Base-by-base conservation (phyloP, 2,329 filamentous ascomycete genomes). In the Aspergillus sp. region DNA sequence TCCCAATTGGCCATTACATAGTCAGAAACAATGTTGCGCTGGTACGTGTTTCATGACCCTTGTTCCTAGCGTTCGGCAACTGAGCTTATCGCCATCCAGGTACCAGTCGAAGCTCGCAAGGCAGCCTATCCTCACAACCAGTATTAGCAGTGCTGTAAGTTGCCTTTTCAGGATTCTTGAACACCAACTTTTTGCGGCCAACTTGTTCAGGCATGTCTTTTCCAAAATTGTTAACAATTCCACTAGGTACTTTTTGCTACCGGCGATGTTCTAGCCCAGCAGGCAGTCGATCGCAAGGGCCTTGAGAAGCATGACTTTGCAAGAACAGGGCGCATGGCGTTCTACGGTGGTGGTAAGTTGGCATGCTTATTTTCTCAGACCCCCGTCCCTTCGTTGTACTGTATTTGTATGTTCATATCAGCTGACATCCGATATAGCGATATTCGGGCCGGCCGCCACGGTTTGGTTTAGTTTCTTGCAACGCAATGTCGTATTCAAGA, bases 201-300 rank as follows among this genome's bases (percentile, higher is more conserved):
- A 33, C 30, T 34, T 33, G 20, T 24, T 24, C 34, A 12, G 30
- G 2, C 17, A 2, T 33, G 5, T 17, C 33, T 24, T 8, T 11
- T n/a, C 27, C 24, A 24, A 53, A 33, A 20, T 42, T n/a, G 17
- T n/a, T 44, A 13, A 20, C 17, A 15, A 30, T 40, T 55, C 42
- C 34, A 20, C 12, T 63, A 87, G 84, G 74, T 98, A 59, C 87
- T 99, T 62, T 99, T 98, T 74, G 93, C 89, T 58, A 90, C 92
- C 13, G 95, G 95, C 68, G 95, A 99, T 78, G 82, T 89, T 60
- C 87, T 96, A 65, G 91, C 95, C 39, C 95, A 99, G 77, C 93
- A 98, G 78, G 82, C 86, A 37, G 90, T 99, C 59, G 93, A 98
- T 78, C 88, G 86, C 74, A 87, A 83, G 69, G 93, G 92, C 17